phyloP scores from a whole-genome alignment of 306 rosid species.

The Aeschynomene evenia region DNA sequence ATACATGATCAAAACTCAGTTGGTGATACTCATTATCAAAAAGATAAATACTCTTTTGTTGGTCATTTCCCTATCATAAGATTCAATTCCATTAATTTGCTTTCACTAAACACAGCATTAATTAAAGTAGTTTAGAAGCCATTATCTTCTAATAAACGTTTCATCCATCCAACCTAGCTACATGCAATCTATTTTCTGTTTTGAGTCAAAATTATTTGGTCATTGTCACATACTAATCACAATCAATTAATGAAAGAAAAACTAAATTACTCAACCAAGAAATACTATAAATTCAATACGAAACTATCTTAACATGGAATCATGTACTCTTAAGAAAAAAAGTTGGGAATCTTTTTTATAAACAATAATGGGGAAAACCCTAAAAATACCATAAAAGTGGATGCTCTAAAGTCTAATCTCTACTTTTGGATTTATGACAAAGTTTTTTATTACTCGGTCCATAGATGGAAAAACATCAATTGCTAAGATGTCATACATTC shows the following conservation, averaged over 20 bases:
- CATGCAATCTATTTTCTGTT: background rate
- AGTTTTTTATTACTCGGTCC: background rate
- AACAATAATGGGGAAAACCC: background rate
- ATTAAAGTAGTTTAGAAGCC: background rate
- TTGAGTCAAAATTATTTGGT: conserved; percentile 3
- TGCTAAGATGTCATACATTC: background rate
- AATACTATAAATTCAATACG: background rate
- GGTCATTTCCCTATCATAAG: background rate
- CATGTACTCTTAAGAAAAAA: background rate
- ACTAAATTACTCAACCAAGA: background rate
- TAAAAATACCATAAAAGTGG: background rate
- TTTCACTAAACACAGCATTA: background rate
- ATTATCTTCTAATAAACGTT: background rate
- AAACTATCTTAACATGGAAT: background rate
- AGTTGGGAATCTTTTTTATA: background rate
- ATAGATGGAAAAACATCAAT: conserved; percentile 1
- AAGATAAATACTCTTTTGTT: background rate
- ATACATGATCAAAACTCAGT: background rate
- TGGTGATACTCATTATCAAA: background rate
- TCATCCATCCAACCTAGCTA: background rate
- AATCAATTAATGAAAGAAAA: background rate
- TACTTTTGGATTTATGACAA: background rate
- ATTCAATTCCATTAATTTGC: background rate
- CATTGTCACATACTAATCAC: conserved; percentile 23
- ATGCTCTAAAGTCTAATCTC: conserved; percentile 4